Conservation (phyloP, 108 stramenopile species). For the Aurantiochytrium sp. region DNA sequence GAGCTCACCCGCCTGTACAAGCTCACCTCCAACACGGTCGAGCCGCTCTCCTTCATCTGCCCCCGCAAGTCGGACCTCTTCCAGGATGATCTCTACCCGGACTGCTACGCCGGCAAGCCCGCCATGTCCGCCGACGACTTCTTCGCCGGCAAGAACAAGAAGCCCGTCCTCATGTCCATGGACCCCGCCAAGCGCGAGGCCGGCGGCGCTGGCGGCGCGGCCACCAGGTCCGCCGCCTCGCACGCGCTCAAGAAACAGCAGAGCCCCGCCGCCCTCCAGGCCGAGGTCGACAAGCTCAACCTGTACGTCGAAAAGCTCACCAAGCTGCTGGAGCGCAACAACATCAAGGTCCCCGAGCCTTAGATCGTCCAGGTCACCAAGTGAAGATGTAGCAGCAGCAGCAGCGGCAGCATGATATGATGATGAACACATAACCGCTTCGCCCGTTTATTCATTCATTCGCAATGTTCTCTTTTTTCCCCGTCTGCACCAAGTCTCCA, state of each 20-base stretch:
- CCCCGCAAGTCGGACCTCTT: constrained; percentile 97
- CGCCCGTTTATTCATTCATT: too few relatives aligned
- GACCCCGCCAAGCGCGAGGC: constrained; percentile 56
- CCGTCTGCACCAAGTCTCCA: too few relatives aligned
- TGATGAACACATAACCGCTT: too few relatives aligned
- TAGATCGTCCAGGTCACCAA: neutral
- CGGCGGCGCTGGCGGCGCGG: neutral
- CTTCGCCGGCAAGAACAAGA: constrained; percentile 77
- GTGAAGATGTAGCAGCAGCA: too few relatives aligned
- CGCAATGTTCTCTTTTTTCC: too few relatives aligned
- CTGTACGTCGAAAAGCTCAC: constrained; percentile 14
- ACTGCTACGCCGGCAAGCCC: constrained; percentile 67
- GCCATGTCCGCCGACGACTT: constrained; percentile 89
- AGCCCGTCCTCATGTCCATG: constrained; percentile 72
- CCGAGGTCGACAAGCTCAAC: neutral
- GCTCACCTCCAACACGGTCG: constrained; percentile 79
- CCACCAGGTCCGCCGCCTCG: neutral
- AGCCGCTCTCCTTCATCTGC: constrained; percentile 84
- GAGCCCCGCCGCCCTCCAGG: constrained; percentile 5
- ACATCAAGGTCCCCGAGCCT: constrained; percentile 1
- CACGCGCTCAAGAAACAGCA: neutral
- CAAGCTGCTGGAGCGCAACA: neutral
- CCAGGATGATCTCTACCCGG: constrained; percentile 96
- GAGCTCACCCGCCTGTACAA: constrained; percentile 92
- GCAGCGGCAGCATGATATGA: too few relatives aligned